Percentiles rank a stretch among this genome's conserved stretches.
Evolutionary conservation across 352 stramenopile species (phyloP).

Genomic region (Peronosclerospora sorghi): DNA sequence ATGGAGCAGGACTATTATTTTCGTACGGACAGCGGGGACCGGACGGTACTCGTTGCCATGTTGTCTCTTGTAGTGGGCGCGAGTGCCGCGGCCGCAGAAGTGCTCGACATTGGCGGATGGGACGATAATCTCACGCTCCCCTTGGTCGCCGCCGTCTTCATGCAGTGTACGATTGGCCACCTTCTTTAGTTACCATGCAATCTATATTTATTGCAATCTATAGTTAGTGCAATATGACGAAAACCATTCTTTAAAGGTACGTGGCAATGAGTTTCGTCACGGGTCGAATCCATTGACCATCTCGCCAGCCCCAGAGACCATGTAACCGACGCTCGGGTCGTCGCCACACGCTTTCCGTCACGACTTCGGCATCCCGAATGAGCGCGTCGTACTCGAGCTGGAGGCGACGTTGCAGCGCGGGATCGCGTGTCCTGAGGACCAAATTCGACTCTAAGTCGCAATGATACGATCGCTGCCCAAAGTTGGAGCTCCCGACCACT

Average conservation of each 20-base stretch:
- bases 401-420: slow-evolving; percentile 33
- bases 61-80: slow-evolving; percentile 24
- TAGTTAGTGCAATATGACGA: too few species aligned
- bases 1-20: slow-evolving; percentile 23
- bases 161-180: slow-evolving; percentile 19
- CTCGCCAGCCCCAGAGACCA: slow-evolving; percentile 58
- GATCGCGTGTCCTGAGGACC: slow-evolving; percentile 45
- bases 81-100: slow-evolving; percentile 27
- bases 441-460: slow-evolving; percentile 70
- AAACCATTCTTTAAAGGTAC: slow-evolving; percentile 49
- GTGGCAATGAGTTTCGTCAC: slow-evolving; percentile 51
- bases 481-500: slow-evolving; percentile 71
- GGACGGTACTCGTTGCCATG: neutral
- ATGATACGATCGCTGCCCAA: slow-evolving; percentile 63
- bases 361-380: slow-evolving; percentile 31
- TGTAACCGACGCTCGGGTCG: slow-evolving; percentile 44
- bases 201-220: too few species aligned
- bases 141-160: slow-evolving; percentile 26
- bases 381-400: slow-evolving; percentile 45
- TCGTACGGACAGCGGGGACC: neutral
- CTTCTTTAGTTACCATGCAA: slow-evolving; percentile 12
- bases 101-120: slow-evolving; percentile 31
- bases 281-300: slow-evolving; percentile 65
- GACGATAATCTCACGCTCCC: slow-evolving; percentile 56
- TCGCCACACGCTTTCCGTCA: slow-evolving; percentile 53